A percentile compares a stretch with the other conserved stretches of the same genome.
Conservation (phyloP, 2,329 filamentous ascomycete species). For the Aspergillus candidus region DNA sequence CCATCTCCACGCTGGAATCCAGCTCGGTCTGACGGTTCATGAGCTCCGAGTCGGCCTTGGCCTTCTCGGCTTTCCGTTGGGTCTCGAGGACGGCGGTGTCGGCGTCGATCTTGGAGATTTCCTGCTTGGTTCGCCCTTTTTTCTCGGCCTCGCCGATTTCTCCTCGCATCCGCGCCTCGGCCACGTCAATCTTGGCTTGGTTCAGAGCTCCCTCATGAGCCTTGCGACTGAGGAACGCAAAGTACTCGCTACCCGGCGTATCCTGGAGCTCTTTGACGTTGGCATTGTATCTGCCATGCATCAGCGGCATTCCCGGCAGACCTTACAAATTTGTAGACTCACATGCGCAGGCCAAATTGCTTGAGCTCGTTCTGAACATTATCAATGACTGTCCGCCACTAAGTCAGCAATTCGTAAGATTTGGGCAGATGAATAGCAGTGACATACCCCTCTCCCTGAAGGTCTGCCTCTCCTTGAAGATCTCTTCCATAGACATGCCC, state of each 20-base stretch:
- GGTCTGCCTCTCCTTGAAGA: constrained; percentile 69
- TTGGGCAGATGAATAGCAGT: too few relatives aligned
- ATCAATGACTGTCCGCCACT: constrained; percentile 50
- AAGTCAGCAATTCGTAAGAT: constrained; percentile 17
- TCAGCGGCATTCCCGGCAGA: neutral
- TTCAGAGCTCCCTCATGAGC: constrained; percentile 80
- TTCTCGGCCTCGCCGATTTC: constrained; percentile 63
- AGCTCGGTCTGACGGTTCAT: constrained; percentile 67
- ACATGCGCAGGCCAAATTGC: constrained; percentile 70
- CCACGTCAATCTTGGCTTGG: constrained; percentile 62
- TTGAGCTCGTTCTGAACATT: constrained; percentile 74
- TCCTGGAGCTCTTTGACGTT: constrained; percentile 86
- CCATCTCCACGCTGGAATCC: constrained; percentile 66
- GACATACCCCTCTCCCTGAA: constrained; percentile 63
- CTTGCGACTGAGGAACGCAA: constrained; percentile 73
- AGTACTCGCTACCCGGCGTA: constrained; percentile 74
- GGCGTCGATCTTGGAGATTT: constrained; percentile 82
- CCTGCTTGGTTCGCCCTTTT: constrained; percentile 72
- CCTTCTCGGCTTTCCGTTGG: constrained; percentile 75
- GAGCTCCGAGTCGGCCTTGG: constrained; percentile 69
- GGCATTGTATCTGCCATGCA: constrained; percentile 51
- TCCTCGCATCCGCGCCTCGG: constrained; percentile 56
- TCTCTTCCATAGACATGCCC: constrained; percentile 89
- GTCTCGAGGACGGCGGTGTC: constrained; percentile 80
- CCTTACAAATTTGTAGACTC: constrained; percentile 28